Conservation (phyloP, 495 filamentous ascomycete genomes). For the Talaromyces stipitatus region DNA sequence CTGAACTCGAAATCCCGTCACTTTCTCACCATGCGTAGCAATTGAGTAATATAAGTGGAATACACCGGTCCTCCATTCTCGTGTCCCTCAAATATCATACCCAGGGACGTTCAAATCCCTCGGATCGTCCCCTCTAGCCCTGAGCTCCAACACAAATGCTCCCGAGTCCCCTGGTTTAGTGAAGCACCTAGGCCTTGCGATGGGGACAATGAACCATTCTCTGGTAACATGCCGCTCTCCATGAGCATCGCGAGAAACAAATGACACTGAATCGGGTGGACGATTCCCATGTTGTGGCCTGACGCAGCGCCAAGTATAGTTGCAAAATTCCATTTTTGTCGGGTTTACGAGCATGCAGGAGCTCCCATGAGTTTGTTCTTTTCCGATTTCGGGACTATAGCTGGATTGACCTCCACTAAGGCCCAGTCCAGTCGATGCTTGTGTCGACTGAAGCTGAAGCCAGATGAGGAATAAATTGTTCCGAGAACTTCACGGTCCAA, state of each 20-base stretch:
- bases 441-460: neutral
- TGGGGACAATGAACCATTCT: neutral
- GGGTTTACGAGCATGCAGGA: neutral
- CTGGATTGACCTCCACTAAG: neutral
- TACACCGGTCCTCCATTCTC: neutral
- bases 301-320: neutral
- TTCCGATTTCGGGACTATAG: neutral
- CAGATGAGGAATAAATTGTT: neutral
- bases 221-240: neutral
- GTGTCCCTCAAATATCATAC: slow-evolving; percentile 4
- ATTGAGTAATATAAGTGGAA: slow-evolving; percentile 2
- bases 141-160: neutral
- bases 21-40: neutral
- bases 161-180: neutral
- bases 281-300: neutral
- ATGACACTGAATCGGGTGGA: slow-evolving; percentile 3
- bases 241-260: neutral
- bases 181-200: neutral
- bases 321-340: neutral
- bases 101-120: neutral
- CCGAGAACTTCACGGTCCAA: neutral
- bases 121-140: too few relatives aligned
- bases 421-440: slow-evolving; percentile 4
- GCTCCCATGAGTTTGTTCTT: neutral
- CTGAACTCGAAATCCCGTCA: neutral